A percentile compares a stretch with the other conserved stretches of the same genome.
Evolutionary conservation across 352 stramenopile species (phyloP).

Genomic region (Thalassiosira ordinaria): DNA sequence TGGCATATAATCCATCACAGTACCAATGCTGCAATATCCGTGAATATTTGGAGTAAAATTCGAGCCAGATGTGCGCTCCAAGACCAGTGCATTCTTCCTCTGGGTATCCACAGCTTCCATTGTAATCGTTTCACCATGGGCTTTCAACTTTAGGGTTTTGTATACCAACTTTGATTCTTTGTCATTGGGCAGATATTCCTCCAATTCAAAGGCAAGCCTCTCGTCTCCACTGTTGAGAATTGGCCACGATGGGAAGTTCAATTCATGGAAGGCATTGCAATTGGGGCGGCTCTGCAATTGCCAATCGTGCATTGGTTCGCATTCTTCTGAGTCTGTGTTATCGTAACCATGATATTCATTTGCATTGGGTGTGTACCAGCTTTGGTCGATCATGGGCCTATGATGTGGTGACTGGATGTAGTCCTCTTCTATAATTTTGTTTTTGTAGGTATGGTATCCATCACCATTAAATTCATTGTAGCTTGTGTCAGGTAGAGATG

Average conservation of each 20-base stretch:
- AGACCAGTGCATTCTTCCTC: conserved; percentile 49
- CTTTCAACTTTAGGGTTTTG: conserved; percentile 48
- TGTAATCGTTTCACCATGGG: conserved; percentile 20
- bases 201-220: conserved; percentile 51
- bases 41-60: conserved; percentile 53
- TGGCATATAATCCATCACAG: conserved; percentile 64
- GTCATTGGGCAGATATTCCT: conserved; percentile 16
- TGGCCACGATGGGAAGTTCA: conserved; percentile 32
- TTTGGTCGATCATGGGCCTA: no score
- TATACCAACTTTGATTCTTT: conserved; percentile 52
- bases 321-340: conserved; percentile 23
- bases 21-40: conserved; percentile 49
- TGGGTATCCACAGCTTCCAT: conserved; percentile 43
- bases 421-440: no score
- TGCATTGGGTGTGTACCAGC: conserved; percentile 41
- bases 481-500: no score
- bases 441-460: no score
- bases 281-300: conserved; percentile 45
- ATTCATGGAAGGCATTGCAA: conserved; percentile 63
- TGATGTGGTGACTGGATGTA: no score
- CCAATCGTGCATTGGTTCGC: conserved; percentile 50
- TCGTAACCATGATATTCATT: conserved; percentile 22
- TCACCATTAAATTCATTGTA: no score
- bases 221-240: conserved; percentile 55
- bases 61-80: conserved; percentile 42